Evolutionary conservation across 2,329 filamentous ascomycete genomes (phyloP), one percentile per base, ranked within the genome.

Genomic region (Cyphellophora attinorum): DNA sequence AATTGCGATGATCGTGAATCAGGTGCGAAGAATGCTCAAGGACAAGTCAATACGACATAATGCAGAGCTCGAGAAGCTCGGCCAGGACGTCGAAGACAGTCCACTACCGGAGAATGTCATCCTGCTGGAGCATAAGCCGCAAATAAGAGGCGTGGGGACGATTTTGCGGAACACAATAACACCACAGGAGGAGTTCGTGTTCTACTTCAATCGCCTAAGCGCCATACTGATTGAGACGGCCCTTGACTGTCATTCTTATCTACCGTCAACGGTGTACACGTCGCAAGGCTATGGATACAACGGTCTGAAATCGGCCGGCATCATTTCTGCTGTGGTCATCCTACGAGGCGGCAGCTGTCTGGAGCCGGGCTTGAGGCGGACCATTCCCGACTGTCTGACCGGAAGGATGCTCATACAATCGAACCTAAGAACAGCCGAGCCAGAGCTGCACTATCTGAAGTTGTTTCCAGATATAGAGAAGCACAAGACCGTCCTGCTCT

Each of bases 361-460:
- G 39, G 88, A 96, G 59, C 81, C 81, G 3, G 89, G 86, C 3
- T 65, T 98, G 13, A 83, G 85, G 55, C 78, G 91, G 39, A 88
- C 91, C 6, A 85, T 96, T 21, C 89, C 91, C 0, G 89, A 96
- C 56, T 94, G 86, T 59, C 78, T 82, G 40, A 93, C 84, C 2
- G 89, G 91, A 4, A 79, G 89, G 15, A 65, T 96, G 19, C 70
- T 96, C 16, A 94, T 98, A 41, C 89, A 96, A 57, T 93, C 86
- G 3, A 85, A 89, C 54, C 69, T 78, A 38, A 73, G 77, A 16
- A 91, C 82, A 4, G 85, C 85, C 38, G 91, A 96, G 56, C 91
- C 91, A 2, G 89, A 95, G 57, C 64, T 98, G 34, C 89, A 95
- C 58, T 96, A 88, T 54, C 71, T 88, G 39, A 84, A 84, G 45